These are phyloP conservation scores for Styphnolobium japonicum DNA, from an alignment of 306 rosid species.

Conservation along the genomic window DNA sequence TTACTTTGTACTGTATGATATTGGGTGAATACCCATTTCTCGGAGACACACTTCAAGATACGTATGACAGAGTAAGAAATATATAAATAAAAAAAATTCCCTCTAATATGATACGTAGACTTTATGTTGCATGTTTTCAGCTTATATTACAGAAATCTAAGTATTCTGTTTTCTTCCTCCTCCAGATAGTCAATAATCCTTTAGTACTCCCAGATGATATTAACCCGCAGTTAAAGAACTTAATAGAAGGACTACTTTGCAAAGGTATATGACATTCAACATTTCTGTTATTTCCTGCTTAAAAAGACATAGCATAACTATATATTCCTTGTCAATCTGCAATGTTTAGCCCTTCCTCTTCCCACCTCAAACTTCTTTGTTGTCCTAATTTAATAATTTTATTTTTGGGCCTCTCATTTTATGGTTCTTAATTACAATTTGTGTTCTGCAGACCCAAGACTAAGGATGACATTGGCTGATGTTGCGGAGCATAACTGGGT, in stretches of 20 bases:
- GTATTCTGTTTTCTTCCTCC: constrained; percentile 9
- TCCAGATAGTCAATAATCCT: constrained; percentile 83
- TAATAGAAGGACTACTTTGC: constrained; percentile 83
- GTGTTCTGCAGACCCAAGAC: constrained; percentile 57
- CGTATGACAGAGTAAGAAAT: constrained; percentile 80
- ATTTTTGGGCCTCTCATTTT: not conserved
- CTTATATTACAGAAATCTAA: not conserved
- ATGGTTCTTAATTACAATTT: not conserved
- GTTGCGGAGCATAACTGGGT: constrained; percentile 76
- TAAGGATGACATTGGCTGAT: constrained; percentile 64
- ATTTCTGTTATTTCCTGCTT: not conserved
- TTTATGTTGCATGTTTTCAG: constrained; percentile 20
- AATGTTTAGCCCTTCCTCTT: not conserved
- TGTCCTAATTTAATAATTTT: not conserved
- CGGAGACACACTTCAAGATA: constrained; percentile 97
- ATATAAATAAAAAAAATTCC: not conserved
- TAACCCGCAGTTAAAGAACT: constrained; percentile 62
- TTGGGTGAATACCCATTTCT: constrained; percentile 90
- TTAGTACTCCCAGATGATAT: constrained; percentile 66
- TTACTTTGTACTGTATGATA: constrained; percentile 90
- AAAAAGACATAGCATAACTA: not conserved
- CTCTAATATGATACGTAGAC: not conserved
- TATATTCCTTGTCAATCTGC: not conserved
- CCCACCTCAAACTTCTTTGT: not conserved
- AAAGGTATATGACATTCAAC: constrained; percentile 56